Evolutionary conservation across 2,329 filamentous ascomycete species (phyloP).

Genomic region (Paecilomyces dactylethromorphus): DNA sequence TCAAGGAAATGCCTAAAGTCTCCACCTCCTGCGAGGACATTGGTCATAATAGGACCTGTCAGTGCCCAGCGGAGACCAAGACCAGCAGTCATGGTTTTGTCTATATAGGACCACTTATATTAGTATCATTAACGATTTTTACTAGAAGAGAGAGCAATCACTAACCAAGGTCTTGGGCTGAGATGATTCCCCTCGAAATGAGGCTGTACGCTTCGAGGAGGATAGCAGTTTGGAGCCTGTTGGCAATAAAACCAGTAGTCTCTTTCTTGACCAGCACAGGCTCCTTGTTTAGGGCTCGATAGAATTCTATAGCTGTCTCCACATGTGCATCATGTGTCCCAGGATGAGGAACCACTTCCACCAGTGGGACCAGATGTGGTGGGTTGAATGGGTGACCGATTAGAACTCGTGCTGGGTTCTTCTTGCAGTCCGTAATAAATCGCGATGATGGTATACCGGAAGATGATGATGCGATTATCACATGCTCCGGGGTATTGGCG

Average conservation of each 20-base stretch:
- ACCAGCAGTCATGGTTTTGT: background rate
- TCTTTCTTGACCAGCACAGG: background rate
- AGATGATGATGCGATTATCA: background rate
- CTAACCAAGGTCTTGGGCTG: background rate
- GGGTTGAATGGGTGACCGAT: conserved; percentile 46
- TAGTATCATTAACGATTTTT: too few relatives aligned
- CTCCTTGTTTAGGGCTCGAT: background rate
- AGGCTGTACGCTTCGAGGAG: background rate
- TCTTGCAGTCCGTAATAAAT: background rate
- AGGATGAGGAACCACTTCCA: conserved; percentile 38
- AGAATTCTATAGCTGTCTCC: background rate
- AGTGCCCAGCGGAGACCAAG: conserved; percentile 7
- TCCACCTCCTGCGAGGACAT: conserved; percentile 9
- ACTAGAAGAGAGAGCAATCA: background rate
- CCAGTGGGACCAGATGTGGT: conserved; percentile 42
- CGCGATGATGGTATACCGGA: background rate
- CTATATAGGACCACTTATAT: too few relatives aligned
- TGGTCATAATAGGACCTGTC: conserved; percentile 10
- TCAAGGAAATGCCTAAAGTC: conserved; percentile 11
- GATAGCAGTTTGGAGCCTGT: background rate
- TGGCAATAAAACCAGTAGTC: background rate
- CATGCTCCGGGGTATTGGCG: background rate
- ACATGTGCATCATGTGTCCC: conserved; percentile 16
- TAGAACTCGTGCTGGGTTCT: conserved; percentile 27
- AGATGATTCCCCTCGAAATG: background rate